Evolutionary conservation across 2,329 filamentous ascomycete species (phyloP).

Genomic region (Aspergillus aculeatinus): DNA sequence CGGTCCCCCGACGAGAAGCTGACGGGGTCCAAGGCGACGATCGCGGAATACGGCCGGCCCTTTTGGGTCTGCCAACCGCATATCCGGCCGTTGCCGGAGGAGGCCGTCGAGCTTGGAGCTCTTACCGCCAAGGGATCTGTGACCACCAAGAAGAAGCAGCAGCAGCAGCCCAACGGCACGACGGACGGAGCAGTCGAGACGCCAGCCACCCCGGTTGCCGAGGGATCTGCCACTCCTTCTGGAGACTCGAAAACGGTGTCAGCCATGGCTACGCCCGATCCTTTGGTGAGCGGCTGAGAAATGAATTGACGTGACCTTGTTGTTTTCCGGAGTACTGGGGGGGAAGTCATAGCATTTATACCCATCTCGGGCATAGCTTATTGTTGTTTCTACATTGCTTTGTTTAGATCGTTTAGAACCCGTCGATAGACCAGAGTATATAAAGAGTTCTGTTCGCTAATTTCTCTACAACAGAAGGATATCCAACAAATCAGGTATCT

Average conservation of each 20-base stretch:
- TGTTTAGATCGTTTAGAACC: background rate
- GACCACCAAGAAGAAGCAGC: slow-evolving; percentile 66
- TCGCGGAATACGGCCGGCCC: slow-evolving; percentile 72
- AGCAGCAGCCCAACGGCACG: slow-evolving; percentile 51
- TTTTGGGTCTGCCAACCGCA: slow-evolving; percentile 92
- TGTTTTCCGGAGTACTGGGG: slow-evolving; percentile 1
- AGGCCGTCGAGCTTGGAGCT: slow-evolving; percentile 79
- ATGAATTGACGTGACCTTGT: background rate
- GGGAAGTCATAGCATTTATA: slow-evolving; percentile 2
- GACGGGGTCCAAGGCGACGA: slow-evolving; percentile 56
- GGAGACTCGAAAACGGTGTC: slow-evolving; percentile 16
- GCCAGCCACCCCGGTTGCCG: background rate
- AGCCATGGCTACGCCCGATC: slow-evolving; percentile 27
- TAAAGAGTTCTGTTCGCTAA: background rate
- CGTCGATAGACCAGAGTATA: background rate
- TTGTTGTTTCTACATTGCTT: background rate
- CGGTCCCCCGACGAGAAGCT: slow-evolving; percentile 36
- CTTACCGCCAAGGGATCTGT: slow-evolving; percentile 68
- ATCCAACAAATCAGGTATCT: background rate
- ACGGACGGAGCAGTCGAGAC: slow-evolving; percentile 18
- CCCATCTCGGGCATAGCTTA: slow-evolving; percentile 6
- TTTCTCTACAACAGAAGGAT: background rate
- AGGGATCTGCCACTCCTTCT: slow-evolving; percentile 7
- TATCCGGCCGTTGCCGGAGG: slow-evolving; percentile 78
- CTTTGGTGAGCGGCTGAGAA: slow-evolving; percentile 31